Base-by-base conservation (phyloP, 2,329 filamentous ascomycete species). In the Neofusicoccum laricinum region DNA sequence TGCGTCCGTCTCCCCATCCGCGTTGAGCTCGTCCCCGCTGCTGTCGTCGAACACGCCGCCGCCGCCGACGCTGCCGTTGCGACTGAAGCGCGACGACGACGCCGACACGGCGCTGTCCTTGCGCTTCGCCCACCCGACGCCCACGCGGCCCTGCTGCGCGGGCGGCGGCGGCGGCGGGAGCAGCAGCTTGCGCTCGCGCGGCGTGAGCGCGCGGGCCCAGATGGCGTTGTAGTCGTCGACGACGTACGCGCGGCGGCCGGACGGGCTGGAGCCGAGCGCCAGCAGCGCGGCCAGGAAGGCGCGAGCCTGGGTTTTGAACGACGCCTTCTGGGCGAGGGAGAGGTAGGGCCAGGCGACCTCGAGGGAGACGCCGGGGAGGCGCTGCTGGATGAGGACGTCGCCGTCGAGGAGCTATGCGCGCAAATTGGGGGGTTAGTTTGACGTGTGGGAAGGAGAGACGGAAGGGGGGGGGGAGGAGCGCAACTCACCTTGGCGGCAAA, bases 331-430 rank as follows among this genome's bases (percentile, higher is more conserved):
- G 3, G 3, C 53, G n/a, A 57, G 19, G 0, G 74, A 72, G 1
- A 80, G 64, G 64, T 79, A 80, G 14, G 68, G 73, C 72, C 70
- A 76, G 25, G 78, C 77, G 36, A 79, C 71, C 66, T 67, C 69
- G 19, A 80, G 67, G 7, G 68, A 68, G 45, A 79, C 73, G 8
- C 77, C 78, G 2, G 76, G 72, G 43, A 80, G 66, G 64, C 77
- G 71, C 69, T 79, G 74, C 61, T 80, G 77, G 45, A 80, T 67
- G 0, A 80, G 68, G 14, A 79, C 75, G 21, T 75, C 67, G 11
- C 71, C 68, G 58, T 71, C 72, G 63, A 76, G 46, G 6, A 57
- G 43, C 58, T 65, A 36, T 40, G 40, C 38, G 58, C n/a, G n/a
- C n/a, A n/a, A n/a, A n/a, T n/a, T n/a, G 11, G 34, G 34, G 6